Evolutionary conservation across 1,284 basidiomycete species (phyloP), one percentile per base, ranked within the genome.

Genomic region (Phellinidium pouzarii): DNA sequence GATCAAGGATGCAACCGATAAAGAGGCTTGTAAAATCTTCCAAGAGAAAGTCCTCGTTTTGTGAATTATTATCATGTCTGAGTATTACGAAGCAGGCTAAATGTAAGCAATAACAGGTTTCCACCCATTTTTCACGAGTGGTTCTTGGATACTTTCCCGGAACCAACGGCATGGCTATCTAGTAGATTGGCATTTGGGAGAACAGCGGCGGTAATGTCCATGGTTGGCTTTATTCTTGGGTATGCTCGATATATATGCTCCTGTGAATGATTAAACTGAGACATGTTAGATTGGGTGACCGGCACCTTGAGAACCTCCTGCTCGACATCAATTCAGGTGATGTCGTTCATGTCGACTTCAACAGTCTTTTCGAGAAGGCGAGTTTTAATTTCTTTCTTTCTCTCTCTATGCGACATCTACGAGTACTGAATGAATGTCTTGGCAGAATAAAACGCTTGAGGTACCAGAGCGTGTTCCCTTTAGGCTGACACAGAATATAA

Each of bases 161-260:
- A 99, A 63, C 95, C 96, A 0, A 86, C 89, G 0, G 88, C 91
- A 0, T 99, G 96, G 96, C 76, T 99, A 26, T 81, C 87, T 2
- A 91, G 89, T 64, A 83, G 96, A 23, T 72, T 92, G 56, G 79
- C 84, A 2, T 99, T 95, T 65, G 86, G 82, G 12, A 79, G 95
- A 41, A 98, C 96, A 0, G 79, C 88, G 0, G 96, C 96, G 0
- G 96, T 99, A 46, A 99, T 98, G 89, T 96, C 91, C 3, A 99
- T 99, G 88, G 92, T 99, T 23, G 96, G 96, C 19, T 96, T 91
- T 61, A 95, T 99, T 31, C 74, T 99, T 7, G 96, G 95, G 91
- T 94, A 58, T 57, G 81, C 66, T 6, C n/a, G 44, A 40, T 17
- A 17, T 3, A 8, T 27, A n/a, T 43, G 6, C 49, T 51, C 31